Evolutionary conservation across 2,329 filamentous ascomycete species (phyloP).

Genomic region (Apiospora aurea): DNA sequence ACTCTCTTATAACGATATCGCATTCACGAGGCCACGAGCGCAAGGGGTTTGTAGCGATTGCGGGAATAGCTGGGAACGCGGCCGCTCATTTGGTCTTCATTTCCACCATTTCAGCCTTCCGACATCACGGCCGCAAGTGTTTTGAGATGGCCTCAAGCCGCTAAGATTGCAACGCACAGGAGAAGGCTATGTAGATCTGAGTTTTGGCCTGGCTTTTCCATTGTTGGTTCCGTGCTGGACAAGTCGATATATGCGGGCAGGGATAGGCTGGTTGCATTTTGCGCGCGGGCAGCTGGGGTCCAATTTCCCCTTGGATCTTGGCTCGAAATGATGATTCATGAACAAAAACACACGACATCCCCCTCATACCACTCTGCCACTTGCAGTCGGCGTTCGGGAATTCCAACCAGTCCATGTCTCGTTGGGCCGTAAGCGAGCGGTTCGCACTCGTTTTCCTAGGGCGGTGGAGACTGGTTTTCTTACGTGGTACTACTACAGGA

Average conservation of each 20-base stretch:
- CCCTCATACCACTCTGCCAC: background rate
- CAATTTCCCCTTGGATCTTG: constrained; percentile 20
- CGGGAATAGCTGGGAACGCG: background rate
- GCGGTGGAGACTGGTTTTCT: background rate
- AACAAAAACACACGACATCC: background rate
- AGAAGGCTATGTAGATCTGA: background rate
- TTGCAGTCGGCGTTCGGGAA: constrained; percentile 8
- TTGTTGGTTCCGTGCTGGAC: background rate
- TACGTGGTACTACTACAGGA: background rate
- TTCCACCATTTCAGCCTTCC: background rate
- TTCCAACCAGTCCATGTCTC: background rate
- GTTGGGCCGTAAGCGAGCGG: background rate
- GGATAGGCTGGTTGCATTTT: constrained; percentile 1
- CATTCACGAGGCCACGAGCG: background rate
- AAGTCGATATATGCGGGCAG: constrained; percentile 2
- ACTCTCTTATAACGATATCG: background rate
- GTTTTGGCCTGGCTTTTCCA: background rate
- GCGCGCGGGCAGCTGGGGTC: constrained; percentile 13
- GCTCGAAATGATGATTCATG: constrained; percentile 29
- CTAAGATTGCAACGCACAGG: background rate
- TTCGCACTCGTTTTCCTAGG: constrained; percentile 1
- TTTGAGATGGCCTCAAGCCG: background rate
- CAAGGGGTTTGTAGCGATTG: constrained; percentile 4
- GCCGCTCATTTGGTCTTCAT: background rate
- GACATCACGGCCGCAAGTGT: background rate